Evolutionary conservation across 2,329 filamentous ascomycete species (phyloP), one percentile per base, ranked within the genome.

Genomic region (Cladophialophora carrionii): DNA sequence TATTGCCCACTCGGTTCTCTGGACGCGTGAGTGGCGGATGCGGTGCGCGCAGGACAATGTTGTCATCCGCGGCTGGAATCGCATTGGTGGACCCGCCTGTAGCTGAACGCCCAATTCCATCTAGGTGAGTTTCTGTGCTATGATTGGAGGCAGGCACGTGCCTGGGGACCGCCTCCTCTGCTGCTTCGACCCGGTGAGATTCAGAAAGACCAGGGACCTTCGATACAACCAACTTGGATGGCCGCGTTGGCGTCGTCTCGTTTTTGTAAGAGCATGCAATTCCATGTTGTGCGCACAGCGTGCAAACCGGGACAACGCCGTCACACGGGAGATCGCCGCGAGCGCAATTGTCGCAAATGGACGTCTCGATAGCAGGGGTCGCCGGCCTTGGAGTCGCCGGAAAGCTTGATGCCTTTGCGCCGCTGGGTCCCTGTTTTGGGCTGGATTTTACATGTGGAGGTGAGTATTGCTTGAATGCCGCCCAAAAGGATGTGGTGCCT

Each of bases 401-500:
- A 2, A 20, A 26, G 48, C 17, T 54, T 54, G 52, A 29, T 24
- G 5, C 9, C 8, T 1, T 12, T 3, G 3, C 8, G 22, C 26
- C 17, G 3, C 9, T 2, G 3, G n/a, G 17, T 32, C 4, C 29
- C n/a, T 24, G 26, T 4, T 29, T 29, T 34, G 22, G 17, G 29
- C 17, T 29, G 20, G 20, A 12, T 8, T 54, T 24, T 6, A 17
- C 7, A 34, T 31, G n/a, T 31, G 29, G 17, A 31, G 52, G 29
- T 10, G 29, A 17, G 52, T 54, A 54, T n/a, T 34, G 52, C 29
- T 54, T 54, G 52, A 54, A 54, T 31, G 24, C 4, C 6, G 24
- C 20, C 29, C 24, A 26, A 34, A 54, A 54, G 24, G 17, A 22
- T 10, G 52, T 32, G 20, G 52, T 54, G 32, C 26, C 31, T 9